Conservation (phyloP, 2,329 filamentous ascomycete species). For the Cyclaneusma minus region DNA sequence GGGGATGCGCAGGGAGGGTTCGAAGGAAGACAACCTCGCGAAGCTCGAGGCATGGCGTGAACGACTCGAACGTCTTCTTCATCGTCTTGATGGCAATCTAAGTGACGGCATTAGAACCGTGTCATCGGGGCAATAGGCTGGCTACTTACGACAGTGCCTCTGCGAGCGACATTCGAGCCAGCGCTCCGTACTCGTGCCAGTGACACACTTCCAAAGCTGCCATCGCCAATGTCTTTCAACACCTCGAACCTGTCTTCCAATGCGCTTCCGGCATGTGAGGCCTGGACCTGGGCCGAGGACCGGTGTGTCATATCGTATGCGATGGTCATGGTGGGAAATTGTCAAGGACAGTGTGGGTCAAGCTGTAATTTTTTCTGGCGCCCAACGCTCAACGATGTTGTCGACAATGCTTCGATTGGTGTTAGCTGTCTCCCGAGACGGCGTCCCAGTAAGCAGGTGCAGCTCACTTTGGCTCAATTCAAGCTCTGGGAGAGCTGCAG, state of each 20-base stretch:
- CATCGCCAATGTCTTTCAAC: slow-evolving; percentile 95
- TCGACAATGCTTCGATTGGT: slow-evolving; percentile 1
- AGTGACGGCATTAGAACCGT: slow-evolving; percentile 4
- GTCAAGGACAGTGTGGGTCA: slow-evolving; percentile 1
- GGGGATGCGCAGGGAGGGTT: slow-evolving; percentile 72
- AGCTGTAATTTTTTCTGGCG: background rate
- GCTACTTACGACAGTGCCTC: slow-evolving; percentile 74
- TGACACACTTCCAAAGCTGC: slow-evolving; percentile 92
- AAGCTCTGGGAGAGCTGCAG: slow-evolving; percentile 18
- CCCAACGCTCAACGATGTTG: background rate
- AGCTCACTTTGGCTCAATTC: background rate
- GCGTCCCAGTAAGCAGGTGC: slow-evolving; percentile 5
- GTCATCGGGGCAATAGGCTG: slow-evolving; percentile 4
- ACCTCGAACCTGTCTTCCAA: slow-evolving; percentile 95
- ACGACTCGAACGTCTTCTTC: slow-evolving; percentile 98
- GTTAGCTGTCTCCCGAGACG: slow-evolving; percentile 8
- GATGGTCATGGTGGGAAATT: slow-evolving; percentile 50
- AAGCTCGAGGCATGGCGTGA: slow-evolving; percentile 77
- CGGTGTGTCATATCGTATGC: slow-evolving; percentile 58
- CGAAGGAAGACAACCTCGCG: slow-evolving; percentile 94
- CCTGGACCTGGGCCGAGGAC: slow-evolving; percentile 40
- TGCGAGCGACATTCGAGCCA: slow-evolving; percentile 72
- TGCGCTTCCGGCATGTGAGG: slow-evolving; percentile 32
- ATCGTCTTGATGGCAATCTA: slow-evolving; percentile 99
- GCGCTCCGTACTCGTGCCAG: slow-evolving; percentile 83